Conservation (phyloP, 345 rosid genomes). For the Eucalyptus grandis region DNA sequence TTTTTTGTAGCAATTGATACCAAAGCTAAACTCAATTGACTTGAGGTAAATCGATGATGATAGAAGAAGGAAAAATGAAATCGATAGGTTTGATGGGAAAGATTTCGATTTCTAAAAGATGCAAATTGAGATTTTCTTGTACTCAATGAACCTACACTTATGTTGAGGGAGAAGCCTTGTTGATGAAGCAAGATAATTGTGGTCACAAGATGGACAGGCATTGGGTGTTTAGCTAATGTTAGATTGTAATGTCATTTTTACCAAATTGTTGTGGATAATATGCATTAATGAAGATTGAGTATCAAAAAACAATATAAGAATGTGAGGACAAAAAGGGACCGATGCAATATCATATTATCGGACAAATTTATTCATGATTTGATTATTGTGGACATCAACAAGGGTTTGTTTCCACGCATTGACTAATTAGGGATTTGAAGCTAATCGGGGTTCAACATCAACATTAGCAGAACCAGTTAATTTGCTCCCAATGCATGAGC, state of each 20-base stretch:
- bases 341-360: not conserved
- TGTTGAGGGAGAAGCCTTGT: not conserved
- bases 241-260: not conserved
- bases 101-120: not conserved
- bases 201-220: not conserved
- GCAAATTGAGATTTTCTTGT: not conserved
- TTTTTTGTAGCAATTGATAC: not conserved
- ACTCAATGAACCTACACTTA: accelerated
- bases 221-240: not conserved
- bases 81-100: not conserved
- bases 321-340: not conserved
- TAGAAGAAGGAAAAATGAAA: not conserved
- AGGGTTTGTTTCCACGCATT: not conserved
- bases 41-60: not conserved
- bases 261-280: not conserved
- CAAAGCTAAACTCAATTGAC: not conserved
- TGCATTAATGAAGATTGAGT: not conserved
- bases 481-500: not conserved
- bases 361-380: not conserved
- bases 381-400: not conserved
- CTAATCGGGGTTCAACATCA: not conserved
- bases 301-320: not conserved
- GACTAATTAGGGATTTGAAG: not conserved
- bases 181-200: not conserved
- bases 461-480: not conserved